Percentiles rank a stretch among this genome's conserved stretches.
These are phyloP conservation scores for Entomortierella lignicola DNA, from an alignment of 192 early-diverging fungal species.

Conservation along the genomic window DNA sequence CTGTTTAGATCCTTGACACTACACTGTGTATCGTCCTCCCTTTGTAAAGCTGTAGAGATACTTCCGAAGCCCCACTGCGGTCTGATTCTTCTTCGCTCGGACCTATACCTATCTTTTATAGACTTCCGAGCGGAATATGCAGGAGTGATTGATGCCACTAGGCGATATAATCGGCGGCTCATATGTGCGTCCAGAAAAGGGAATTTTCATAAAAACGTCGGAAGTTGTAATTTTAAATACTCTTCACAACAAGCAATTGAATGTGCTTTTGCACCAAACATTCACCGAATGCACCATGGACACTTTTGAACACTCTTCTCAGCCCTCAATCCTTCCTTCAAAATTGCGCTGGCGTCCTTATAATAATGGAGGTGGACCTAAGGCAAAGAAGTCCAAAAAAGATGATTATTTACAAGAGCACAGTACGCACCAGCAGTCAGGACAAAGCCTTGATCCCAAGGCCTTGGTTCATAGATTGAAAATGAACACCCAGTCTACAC, in stretches of 20 bases:
- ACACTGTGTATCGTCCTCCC: too few relatives aligned
- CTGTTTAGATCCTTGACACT: too few relatives aligned
- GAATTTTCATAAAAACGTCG: not conserved
- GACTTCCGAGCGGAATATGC: too few relatives aligned
- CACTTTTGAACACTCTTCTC: constrained; percentile 16
- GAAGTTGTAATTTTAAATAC: too few relatives aligned
- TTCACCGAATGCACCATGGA: constrained; percentile 22
- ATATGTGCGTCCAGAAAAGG: not conserved
- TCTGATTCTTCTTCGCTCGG: too few relatives aligned
- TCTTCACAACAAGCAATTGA: too few relatives aligned
- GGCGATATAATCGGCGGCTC: too few relatives aligned
- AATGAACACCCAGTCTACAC: not conserved
- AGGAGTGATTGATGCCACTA: too few relatives aligned
- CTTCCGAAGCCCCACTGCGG: too few relatives aligned
- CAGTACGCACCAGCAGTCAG: not conserved
- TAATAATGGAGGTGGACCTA: constrained; percentile 12
- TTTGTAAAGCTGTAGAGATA: too few relatives aligned
- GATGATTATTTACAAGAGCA: not conserved
- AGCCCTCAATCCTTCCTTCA: constrained; percentile 16
- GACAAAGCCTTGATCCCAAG: not conserved
- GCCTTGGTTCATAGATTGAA: constrained; percentile 34
- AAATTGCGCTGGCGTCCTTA: constrained; percentile 52
- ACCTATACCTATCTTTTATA: too few relatives aligned
- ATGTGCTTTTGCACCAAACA: not conserved
- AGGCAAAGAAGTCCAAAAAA: constrained; percentile 14